Conservation (phyloP, 345 rosid genomes). For the Gossypioides kirkii region DNA sequence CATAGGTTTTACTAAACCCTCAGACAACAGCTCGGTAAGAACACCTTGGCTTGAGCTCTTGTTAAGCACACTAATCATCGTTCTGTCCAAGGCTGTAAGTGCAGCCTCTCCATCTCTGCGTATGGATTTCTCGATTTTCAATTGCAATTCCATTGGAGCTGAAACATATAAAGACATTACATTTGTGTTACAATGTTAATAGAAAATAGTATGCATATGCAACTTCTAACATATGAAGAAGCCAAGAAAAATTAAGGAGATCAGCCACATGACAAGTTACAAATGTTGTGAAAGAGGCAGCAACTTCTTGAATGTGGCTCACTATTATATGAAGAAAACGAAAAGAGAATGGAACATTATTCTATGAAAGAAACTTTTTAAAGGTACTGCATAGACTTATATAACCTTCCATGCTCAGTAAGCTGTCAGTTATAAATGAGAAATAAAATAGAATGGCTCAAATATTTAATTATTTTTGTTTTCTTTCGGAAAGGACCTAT, state of each 20-base stretch:
- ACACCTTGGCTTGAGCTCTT: conserved; percentile 62
- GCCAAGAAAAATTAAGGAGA: background rate
- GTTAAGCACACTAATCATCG: conserved; percentile 64
- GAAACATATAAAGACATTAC: conserved; percentile 19
- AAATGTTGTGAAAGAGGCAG: background rate
- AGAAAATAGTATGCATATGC: background rate
- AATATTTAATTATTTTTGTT: background rate
- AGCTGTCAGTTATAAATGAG: background rate
- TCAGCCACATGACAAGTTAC: background rate
- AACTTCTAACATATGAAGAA: background rate
- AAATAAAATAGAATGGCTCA: background rate
- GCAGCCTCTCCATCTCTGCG: conserved; percentile 84
- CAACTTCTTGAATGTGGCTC: background rate
- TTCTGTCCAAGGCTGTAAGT: conserved; percentile 65
- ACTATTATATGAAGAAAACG: background rate
- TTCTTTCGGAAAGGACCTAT: background rate
- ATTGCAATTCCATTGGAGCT: conserved; percentile 46
- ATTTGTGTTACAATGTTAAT: background rate
- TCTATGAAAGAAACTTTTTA: background rate
- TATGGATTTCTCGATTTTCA: conserved; percentile 61
- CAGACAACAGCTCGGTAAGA: conserved; percentile 67
- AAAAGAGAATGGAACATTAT: background rate
- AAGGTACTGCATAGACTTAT: background rate
- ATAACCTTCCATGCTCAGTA: background rate
- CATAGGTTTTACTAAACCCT: conserved; percentile 73